Conservation (phyloP, 2,329 filamentous ascomycete genomes). For the Fusarium concolor region DNA sequence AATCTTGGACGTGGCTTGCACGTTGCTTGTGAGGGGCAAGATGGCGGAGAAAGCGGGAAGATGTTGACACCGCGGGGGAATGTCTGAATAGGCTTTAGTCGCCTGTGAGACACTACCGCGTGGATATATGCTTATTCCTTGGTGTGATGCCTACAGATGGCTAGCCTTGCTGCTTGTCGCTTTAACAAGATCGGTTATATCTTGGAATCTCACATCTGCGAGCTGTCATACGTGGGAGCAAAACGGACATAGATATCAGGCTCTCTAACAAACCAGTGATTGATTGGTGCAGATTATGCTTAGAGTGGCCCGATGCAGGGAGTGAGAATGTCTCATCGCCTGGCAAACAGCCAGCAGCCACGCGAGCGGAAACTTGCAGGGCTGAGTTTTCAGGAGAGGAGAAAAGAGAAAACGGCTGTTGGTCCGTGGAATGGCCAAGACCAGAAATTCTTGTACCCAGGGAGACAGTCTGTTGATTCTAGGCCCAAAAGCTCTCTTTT, state of each 20-base stretch:
- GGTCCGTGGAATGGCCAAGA: neutral
- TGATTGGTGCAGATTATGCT: neutral
- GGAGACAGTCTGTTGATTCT: too few species aligned
- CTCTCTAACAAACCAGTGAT: neutral
- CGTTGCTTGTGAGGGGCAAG: too few species aligned
- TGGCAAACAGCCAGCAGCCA: neutral
- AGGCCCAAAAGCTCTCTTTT: too few species aligned
- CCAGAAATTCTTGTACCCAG: neutral
- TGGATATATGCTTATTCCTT: neutral
- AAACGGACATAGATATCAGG: neutral
- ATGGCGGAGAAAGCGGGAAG: too few species aligned
- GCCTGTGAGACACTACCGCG: neutral
- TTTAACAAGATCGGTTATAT: too few species aligned
- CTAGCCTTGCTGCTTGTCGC: too few species aligned
- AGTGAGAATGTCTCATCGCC: neutral
- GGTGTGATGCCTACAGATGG: too few species aligned
- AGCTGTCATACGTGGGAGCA: neutral
- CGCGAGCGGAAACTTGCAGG: neutral
- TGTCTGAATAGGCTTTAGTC: too few species aligned
- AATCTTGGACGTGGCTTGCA: neutral
- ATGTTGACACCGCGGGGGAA: too few species aligned
- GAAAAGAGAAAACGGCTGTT: too few species aligned
- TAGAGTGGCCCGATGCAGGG: neutral
- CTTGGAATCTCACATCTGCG: neutral
- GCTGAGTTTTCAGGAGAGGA: neutral